phyloP scores from a whole-genome alignment of 2,329 filamentous ascomycete genomes.

The Fusarium agapanthi region DNA sequence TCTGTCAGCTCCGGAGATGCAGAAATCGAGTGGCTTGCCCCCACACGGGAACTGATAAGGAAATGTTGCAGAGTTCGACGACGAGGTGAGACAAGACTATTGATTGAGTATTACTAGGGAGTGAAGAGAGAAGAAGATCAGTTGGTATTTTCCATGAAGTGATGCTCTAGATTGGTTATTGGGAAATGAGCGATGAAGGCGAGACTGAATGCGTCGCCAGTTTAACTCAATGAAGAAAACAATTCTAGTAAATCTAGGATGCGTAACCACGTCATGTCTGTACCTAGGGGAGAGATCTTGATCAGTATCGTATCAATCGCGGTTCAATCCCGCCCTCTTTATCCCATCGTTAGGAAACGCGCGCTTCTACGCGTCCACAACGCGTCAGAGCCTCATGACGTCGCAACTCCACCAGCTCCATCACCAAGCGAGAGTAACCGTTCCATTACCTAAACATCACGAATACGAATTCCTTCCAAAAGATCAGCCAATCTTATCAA shows the following conservation, averaged over 20 bases:
- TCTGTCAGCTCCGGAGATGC: not conserved
- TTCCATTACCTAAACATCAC: not conserved
- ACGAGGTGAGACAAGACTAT: not conserved
- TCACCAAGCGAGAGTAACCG: not conserved
- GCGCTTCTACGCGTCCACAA: not conserved
- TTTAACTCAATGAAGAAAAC: rapidly evolving
- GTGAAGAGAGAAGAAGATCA: not conserved
- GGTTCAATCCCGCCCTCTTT: not conserved
- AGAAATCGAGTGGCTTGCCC: not conserved
- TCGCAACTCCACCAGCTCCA: not conserved
- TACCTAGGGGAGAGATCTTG: not conserved
- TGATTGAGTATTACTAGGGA: not conserved
- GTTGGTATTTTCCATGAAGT: not conserved
- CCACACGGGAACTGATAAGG: not conserved
- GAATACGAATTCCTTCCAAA: not conserved
- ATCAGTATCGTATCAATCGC: not conserved
- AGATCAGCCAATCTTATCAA: not conserved
- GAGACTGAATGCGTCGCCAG: too few relatives aligned
- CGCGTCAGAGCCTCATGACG: not conserved
- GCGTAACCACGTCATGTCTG: not conserved
- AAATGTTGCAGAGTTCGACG: not conserved
- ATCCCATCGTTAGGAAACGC: not conserved
- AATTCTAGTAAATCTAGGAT: rapidly evolving
- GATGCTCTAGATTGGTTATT: not conserved
- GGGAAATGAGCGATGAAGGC: not conserved